Base-by-base conservation (phyloP, 148 eudicot species). In the Gaultheria prostrata region DNA sequence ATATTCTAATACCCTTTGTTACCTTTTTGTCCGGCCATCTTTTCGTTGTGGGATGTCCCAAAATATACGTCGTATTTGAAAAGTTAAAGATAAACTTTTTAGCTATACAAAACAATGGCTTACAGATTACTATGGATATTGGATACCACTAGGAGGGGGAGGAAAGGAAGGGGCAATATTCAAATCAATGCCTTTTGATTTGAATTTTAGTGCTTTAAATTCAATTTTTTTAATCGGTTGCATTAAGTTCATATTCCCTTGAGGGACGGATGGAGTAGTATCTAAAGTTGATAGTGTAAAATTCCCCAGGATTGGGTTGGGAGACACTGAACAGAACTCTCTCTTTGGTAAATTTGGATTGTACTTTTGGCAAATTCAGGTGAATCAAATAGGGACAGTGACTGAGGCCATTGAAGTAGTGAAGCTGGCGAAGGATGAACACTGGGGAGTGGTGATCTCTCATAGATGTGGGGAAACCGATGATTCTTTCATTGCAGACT, bases 331-430 rank as follows among this genome's bases (percentile, higher is more conserved):
- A 46, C 10, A 17, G 1, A 24, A 20, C 21, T 71, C 30, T 28
- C 50, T 28, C 17, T 21, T 51, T 28, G 20, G 28, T 28, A 32
- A 15, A 48, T 35, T 51, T 77, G 81, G 70, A 59, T 67, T 77
- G 39, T 75, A 49, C 39, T 74, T 26, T 1, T 81, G 28, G 48
- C 85, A 77, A 78, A 78, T 84, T 71, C 92, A 97, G 99, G 87
- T 94, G 18, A 92, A 91, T 85, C 98, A 92, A 87, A 89, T 97
- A 77, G 98, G 98, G 73, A 97, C 97, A 5, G 89, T 97, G 67
- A 92, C 98, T 2, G 99, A 96, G 88, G 98, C 92, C 82, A 93
- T 97, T 89, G 99, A 92, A 87, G 97, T 92, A n/a, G 98, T 92
- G 56, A 94, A 97, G 90, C 90, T 94, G 88, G 98, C 98, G 12